Evolutionary conservation across 148 eudicot species (phyloP), one percentile per base, ranked within the genome.

Genomic region (Rhododendron simsii): DNA sequence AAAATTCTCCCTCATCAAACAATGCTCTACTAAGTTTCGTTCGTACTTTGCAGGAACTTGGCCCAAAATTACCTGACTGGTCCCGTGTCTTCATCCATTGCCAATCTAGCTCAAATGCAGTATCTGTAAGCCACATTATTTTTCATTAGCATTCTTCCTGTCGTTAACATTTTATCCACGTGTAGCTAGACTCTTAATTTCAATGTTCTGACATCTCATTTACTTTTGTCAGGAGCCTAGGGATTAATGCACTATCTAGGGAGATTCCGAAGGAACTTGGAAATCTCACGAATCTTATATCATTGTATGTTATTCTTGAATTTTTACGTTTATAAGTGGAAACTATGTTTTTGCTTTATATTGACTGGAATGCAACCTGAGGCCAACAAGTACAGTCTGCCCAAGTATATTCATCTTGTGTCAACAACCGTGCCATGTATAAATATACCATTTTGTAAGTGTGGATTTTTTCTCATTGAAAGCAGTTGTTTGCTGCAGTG

Each of bases 41-140:
- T 20, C 20, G 0, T 78, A 53, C 48, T 11, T 79, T 91, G 87
- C 89, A 96, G 99, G 87, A 79, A 81, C 37, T 71, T 96, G 85
- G 90, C 30, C 53, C 93, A 87, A 85, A 96, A 96, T 87, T 91
- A 87, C 94, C 87, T 96, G 86, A 91, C 95, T 35, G 37, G 37
- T 35, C 37, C 37, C 37, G 2, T 35, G 37, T 35, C 37, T 35
- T 35, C 37, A 35, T 3, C 96, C 76, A 88, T 96, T 84, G 95
- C 92, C 81, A 93, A 93, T 86, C 91, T 96, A 39, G 92, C 92
- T 85, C 88, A 92, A 41, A 57, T 96, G 96, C 91, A 93, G 82
- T 91, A 81, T 71, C 80, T 96, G 99, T 96, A 93, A 23, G 87
- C 92, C 71, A 88, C 61, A 53, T 61, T 61, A 23, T 21, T 21